Evolutionary conservation across 2,329 filamentous ascomycete genomes (phyloP), one percentile per base, ranked within the genome.

Genomic region (Penicillium freii): DNA sequence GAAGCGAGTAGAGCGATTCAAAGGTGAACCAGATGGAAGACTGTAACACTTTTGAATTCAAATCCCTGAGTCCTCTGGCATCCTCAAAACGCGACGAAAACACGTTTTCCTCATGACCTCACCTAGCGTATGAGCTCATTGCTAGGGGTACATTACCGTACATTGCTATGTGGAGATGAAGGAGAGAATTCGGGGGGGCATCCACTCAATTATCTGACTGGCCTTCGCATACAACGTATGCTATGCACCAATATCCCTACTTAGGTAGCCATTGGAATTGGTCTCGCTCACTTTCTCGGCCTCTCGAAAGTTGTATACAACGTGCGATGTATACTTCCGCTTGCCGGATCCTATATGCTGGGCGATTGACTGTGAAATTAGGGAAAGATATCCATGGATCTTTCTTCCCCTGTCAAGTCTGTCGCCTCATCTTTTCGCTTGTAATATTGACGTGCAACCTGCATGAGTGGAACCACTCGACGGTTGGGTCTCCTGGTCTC

Each of bases 1-100:
- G 77, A 95, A 94, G 77, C 86, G 95, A 52, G 92, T 97, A 11
- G 87, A 96, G 78, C 82, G 94, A 71, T 82, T 97, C 59, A 87
- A 90, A 21, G 94, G 94, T 64, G 95, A 99, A 75, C 89, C 85
- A 59, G 93, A 99, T 73, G 93, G 93, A 34, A 84, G 90, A 50
- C 73, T 96, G 64, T 88, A 75, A 52, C 25, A 25, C 15, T n/a
- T 27, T 10, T n/a, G 38, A 21, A 81, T 34, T 15, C 43, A 21
- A 27, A 6, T 13, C 39, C 1, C 23, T 29, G 36, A 40, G 11
- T 52, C 5, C 21, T 29, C 17, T 33, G 25, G 15, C 15, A 19
- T 54, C 17, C 10, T 40, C 27, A 7, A 15, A 25, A 33, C 19
- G 13, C 36, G 27, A 33, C 34, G 7, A 25, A 40, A 27, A 33